These are phyloP conservation scores for Podila verticillata DNA, from an alignment of 192 early-diverging fungal species.

Conservation along the genomic window DNA sequence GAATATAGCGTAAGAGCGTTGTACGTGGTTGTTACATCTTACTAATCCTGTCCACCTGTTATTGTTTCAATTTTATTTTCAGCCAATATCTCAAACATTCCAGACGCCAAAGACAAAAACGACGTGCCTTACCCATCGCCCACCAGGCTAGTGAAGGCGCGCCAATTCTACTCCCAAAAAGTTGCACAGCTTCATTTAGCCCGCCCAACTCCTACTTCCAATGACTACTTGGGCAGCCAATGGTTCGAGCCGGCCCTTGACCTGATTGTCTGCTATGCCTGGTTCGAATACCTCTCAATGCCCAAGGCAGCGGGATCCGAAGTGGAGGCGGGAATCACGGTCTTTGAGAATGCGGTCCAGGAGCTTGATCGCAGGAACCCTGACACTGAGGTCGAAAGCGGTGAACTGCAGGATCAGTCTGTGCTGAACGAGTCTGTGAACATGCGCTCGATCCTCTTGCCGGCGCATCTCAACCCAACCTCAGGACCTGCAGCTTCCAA, in stretches of 20 bases:
- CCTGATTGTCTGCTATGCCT: conserved; percentile 52
- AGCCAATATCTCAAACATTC: neutral
- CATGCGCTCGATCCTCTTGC: neutral
- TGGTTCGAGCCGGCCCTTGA: conserved; percentile 43
- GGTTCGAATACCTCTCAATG: conserved; percentile 56
- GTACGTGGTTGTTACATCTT: neutral
- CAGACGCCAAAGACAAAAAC: conserved; percentile 1
- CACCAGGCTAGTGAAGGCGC: conserved; percentile 48
- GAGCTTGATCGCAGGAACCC: conserved; percentile 39
- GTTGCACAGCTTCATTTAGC: conserved; percentile 47
- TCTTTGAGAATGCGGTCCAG: conserved; percentile 53
- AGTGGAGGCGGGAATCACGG: conserved; percentile 38
- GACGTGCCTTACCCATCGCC: conserved; percentile 19
- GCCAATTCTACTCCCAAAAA: conserved; percentile 55
- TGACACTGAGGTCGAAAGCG: conserved; percentile 13
- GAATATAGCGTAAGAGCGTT: neutral
- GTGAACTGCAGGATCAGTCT: neutral
- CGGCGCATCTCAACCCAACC: neutral
- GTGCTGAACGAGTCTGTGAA: neutral
- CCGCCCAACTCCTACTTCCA: neutral
- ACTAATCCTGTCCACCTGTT: neutral
- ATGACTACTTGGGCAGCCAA: neutral
- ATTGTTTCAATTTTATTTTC: neutral
- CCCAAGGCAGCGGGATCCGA: conserved; percentile 11
- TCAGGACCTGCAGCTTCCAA: neutral